Evolutionary conservation across 208 protist species (phyloP).

Genomic region (Leptomonas seymouri): DNA sequence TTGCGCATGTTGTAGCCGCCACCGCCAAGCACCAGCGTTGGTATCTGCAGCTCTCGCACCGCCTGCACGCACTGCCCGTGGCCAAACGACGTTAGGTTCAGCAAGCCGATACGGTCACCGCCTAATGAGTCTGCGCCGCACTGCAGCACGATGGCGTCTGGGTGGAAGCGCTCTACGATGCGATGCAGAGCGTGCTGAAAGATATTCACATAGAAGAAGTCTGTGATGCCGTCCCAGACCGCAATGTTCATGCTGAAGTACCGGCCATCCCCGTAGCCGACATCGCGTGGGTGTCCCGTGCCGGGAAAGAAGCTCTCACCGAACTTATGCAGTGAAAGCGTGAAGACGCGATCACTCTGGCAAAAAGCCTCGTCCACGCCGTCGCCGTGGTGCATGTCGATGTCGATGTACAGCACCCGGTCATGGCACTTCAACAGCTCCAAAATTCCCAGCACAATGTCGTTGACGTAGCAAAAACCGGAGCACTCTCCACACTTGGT

Average conservation of each 20-base stretch:
- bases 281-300: conserved; percentile 92
- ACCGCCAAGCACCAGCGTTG: conserved; percentile 98
- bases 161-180: conserved; percentile 67
- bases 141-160: conserved; percentile 98
- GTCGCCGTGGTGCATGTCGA: conserved; percentile 99
- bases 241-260: conserved; percentile 91
- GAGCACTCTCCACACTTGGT: conserved; percentile 96
- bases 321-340: conserved; percentile 99
- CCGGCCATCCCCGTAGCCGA: conserved; percentile 77
- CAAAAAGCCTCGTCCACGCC: conserved; percentile 99
- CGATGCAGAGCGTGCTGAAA: conserved; percentile 72
- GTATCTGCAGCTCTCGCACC: conserved; percentile 94
- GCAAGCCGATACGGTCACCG: conserved; percentile 96
- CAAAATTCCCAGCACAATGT: conserved; percentile 99
- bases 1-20: conserved; percentile 99
- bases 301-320: conserved; percentile 98
- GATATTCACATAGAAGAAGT: conserved; percentile 88
- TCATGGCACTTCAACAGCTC: conserved; percentile 98
- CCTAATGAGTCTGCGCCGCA: conserved; percentile 99
- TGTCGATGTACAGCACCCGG: conserved; percentile 99
- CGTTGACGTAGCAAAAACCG: conserved; percentile 99
- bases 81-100: conserved; percentile 93
- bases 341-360: conserved; percentile 99
- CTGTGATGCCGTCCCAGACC: conserved; percentile 90
- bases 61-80: conserved; percentile 96